Base-by-base conservation (phyloP, 768 basidiomycete genomes). In the Mycena galericulata region DNA sequence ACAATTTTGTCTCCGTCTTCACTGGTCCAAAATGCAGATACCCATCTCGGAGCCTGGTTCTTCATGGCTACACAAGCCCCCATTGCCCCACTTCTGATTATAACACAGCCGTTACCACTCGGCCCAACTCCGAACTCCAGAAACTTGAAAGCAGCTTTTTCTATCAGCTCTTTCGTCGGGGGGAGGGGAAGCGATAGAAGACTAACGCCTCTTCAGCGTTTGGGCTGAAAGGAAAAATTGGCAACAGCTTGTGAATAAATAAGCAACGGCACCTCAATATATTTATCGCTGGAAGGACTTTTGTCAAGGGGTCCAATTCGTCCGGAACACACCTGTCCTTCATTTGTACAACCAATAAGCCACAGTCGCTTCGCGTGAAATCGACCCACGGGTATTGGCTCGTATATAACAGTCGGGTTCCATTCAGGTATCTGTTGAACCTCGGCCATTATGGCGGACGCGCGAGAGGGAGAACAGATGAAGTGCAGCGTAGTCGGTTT, bases 131-230 rank as follows among this genome's bases (percentile, higher is more conserved):
- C 88, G 63, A 91, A 79, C 15, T 86, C 83, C 46, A 94, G 81
- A 74, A 96, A 89, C 51, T 81, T 76, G 12, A 76, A 76, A 29
- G 91, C 91, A 10, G 94, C 95, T 55, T 85, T 79, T 78, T 96
- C 92, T 47, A 97, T 86, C 1, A 80, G 75, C 11, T 80, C 69
- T 67, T 82, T 86, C 0, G 87, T 87, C 12, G 87, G 82, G 10
- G 88, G 82, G 1, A 80, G 72, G 7, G 84, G 77, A 46, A 88
- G 73, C 1, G 90, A 89, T 38, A 96, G 85, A 7, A 96, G 81
- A 4, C 79, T 30, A 93, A 80, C 0, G 94, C 94, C 76, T 97
- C 95, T 71, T 92, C 89, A 24, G 95, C 94, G 75, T 97, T 97
- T 3, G 95, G 95, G 71, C 94, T 95, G 50, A 14, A 12, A 26